Conservation (phyloP, 2,329 filamentous ascomycete species). For the Aspergillus novoparasiticus region DNA sequence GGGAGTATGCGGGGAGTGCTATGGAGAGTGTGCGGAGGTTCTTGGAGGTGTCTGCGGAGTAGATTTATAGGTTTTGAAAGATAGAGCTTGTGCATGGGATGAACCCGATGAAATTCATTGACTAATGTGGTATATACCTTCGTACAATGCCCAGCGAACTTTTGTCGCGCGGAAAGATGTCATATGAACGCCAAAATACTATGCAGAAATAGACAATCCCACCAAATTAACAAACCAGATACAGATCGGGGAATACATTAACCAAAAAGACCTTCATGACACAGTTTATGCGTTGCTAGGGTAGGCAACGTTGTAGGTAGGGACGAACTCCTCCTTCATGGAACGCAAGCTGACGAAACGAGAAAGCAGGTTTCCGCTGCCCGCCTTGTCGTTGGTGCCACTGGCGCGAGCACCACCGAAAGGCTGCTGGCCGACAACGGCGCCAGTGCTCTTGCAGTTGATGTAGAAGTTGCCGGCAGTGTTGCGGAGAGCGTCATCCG, state of each 20-base stretch:
- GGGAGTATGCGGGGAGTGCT: slow-evolving; percentile 54
- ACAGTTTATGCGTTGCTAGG: slow-evolving; percentile 67
- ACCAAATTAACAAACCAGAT: slow-evolving; percentile 3
- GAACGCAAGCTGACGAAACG: slow-evolving; percentile 69
- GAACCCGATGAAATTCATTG: slow-evolving; percentile 14
- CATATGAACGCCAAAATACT: slow-evolving; percentile 7
- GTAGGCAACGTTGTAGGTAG: slow-evolving; percentile 66
- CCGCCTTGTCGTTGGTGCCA: slow-evolving; percentile 74
- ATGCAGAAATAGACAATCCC: slow-evolving; percentile 2
- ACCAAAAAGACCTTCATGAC: slow-evolving; percentile 17
- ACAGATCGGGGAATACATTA: slow-evolving; percentile 12
- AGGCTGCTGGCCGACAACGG: slow-evolving; percentile 72
- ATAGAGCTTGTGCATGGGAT: background rate
- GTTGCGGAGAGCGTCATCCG: slow-evolving; percentile 40
- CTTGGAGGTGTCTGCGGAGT: slow-evolving; percentile 39
- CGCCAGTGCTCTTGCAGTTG: slow-evolving; percentile 62
- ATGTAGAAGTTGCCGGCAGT: slow-evolving; percentile 48
- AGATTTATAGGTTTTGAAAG: background rate
- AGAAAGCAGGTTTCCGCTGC: slow-evolving; percentile 63
- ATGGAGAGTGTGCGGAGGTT: slow-evolving; percentile 53
- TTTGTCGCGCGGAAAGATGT: background rate
- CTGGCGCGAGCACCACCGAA: slow-evolving; percentile 70
- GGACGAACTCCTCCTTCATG: slow-evolving; percentile 74
- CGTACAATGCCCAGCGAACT: slow-evolving; percentile 5
- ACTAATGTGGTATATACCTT: slow-evolving; percentile 13